Percentiles rank a stretch among this genome's conserved stretches.
Conservation (phyloP, 2,329 filamentous ascomycete species). For the Bertia moriformis region DNA sequence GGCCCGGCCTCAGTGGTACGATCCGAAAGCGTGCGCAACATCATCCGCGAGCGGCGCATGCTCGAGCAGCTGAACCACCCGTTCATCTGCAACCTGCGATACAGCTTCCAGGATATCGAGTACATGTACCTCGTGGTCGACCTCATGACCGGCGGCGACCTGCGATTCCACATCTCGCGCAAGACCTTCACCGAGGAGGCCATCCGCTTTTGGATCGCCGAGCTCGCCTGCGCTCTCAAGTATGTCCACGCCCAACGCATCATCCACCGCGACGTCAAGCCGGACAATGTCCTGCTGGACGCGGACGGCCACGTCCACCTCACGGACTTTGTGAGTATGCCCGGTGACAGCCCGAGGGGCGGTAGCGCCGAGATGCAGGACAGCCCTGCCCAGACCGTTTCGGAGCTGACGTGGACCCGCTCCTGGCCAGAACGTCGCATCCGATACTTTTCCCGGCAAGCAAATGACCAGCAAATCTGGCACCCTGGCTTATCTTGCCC, state of each 20-base stretch:
- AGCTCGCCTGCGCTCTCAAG: constrained; percentile 77
- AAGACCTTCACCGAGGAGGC: constrained; percentile 98
- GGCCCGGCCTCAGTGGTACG: constrained; percentile 59
- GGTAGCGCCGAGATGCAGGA: too few species aligned
- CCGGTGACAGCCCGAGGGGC: background rate
- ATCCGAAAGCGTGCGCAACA: constrained; percentile 94
- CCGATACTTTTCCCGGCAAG: constrained; percentile 73
- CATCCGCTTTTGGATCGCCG: constrained; percentile 90
- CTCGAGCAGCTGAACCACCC: constrained; percentile 94
- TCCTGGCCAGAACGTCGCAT: constrained; percentile 72
- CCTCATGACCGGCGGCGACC: constrained; percentile 91
- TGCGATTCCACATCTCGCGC: constrained; percentile 92
- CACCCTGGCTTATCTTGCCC: constrained; percentile 85
- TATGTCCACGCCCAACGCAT: constrained; percentile 80
- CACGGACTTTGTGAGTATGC: constrained; percentile 73
- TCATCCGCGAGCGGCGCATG: constrained; percentile 94
- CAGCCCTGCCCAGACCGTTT: background rate
- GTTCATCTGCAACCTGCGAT: constrained; percentile 94
- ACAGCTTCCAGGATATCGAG: constrained; percentile 98
- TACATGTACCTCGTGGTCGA: constrained; percentile 99
- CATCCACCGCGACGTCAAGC: constrained; percentile 82
- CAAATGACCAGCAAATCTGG: constrained; percentile 88
- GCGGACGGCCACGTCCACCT: constrained; percentile 88
- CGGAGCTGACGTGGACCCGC: constrained; percentile 2
- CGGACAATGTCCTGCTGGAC: constrained; percentile 79